A percentile compares a stretch with the other conserved stretches of the same genome.
Evolutionary conservation across 2,329 filamentous ascomycete genomes (phyloP).

Genomic region (Neospermospora avenae): DNA sequence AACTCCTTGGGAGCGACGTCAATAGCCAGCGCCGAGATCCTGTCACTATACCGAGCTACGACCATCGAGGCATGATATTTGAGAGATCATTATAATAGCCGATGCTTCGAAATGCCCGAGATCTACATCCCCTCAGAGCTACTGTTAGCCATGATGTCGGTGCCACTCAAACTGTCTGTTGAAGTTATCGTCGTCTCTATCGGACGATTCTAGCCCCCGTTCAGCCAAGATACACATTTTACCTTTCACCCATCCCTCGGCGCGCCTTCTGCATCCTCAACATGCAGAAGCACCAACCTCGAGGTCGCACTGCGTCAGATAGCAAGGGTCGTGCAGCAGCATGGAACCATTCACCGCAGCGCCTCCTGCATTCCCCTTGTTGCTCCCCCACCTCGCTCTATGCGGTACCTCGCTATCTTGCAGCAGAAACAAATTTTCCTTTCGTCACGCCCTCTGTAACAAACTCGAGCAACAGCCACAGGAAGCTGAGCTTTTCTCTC

Average conservation of each 20-base stretch:
- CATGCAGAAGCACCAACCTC: not conserved
- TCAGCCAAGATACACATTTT: not conserved
- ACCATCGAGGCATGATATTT: not conserved
- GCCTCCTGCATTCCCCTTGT: not conserved
- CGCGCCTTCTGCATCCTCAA: not conserved
- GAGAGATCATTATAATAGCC: not conserved
- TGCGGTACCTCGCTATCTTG: conserved; percentile 6
- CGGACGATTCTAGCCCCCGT: not conserved
- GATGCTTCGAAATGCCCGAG: not conserved
- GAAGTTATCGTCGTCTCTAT: not conserved
- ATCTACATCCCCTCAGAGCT: not conserved
- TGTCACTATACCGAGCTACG: not conserved
- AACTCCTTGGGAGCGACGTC: not conserved
- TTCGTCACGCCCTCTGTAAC: conserved; percentile 14
- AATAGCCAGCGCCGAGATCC: not conserved
- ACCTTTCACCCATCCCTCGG: not conserved
- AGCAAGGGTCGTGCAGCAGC: conserved; percentile 6
- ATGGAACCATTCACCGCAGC: conserved; percentile 15
- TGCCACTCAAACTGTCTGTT: not conserved
- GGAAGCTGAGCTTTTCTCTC: not conserved
- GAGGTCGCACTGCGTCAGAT: conserved; percentile 18
- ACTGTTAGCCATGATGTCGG: not conserved
- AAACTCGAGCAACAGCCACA: not conserved
- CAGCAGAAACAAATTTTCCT: conserved; percentile 15
- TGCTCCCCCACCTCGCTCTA: conserved; percentile 12